Percentiles rank a stretch among this genome's conserved stretches.
Evolutionary conservation across 148 eudicot species (phyloP).

Genomic region (Tetragonia tetragonoides): DNA sequence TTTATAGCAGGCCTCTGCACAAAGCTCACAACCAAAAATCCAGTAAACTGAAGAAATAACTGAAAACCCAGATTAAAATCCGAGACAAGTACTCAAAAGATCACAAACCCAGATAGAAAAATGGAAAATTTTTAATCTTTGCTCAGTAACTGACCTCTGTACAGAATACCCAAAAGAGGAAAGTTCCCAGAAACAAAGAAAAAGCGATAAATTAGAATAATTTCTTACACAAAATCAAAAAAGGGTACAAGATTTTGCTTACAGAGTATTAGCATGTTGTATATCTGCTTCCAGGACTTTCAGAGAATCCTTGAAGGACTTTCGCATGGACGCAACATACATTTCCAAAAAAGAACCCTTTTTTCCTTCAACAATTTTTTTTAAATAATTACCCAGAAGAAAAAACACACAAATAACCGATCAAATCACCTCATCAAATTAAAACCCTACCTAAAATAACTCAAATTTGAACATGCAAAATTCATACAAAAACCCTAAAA

Average conservation of each 20-base stretch:
- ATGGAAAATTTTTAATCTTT: not conserved
- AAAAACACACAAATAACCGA: not conserved
- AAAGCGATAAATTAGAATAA: not conserved
- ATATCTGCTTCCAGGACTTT: conserved; percentile 97
- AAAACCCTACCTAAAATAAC: not conserved
- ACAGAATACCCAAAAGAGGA: not conserved
- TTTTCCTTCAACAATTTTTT: not conserved
- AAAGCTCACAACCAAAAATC: not conserved
- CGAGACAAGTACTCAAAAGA: not conserved
- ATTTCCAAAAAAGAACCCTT: conserved; percentile 23
- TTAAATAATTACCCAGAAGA: conserved; percentile 9
- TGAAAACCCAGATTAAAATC: conserved; percentile 1
- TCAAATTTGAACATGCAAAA: conserved; percentile 13
- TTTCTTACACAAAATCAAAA: not conserved
- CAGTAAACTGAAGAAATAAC: not conserved
- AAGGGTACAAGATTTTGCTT: conserved; percentile 13
- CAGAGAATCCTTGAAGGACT: conserved; percentile 94
- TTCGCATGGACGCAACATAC: conserved; percentile 68
- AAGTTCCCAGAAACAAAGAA: conserved; percentile 12
- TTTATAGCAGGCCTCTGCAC: not conserved
- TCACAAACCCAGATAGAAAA: conserved; percentile 3
- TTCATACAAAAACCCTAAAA: not conserved
- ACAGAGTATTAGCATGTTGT: conserved; percentile 96
- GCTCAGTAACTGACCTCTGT: no score
- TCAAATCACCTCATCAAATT: not conserved